A percentile compares a stretch with the other conserved stretches of the same genome.
phyloP scores from a whole-genome alignment of 768 basidiomycete genomes.

The Suillus ampliporus region DNA sequence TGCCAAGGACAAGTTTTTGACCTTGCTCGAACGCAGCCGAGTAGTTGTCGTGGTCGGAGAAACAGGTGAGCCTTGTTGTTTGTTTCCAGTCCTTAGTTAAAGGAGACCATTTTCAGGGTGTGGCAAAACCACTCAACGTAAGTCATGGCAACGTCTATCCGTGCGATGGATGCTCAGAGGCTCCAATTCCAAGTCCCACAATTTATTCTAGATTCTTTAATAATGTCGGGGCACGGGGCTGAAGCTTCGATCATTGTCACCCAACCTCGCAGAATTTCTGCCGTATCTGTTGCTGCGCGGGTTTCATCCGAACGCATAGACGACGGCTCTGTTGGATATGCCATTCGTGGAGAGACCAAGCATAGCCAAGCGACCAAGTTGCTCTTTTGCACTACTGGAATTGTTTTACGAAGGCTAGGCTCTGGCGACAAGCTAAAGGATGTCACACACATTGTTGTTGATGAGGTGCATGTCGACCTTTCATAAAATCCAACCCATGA shows the following conservation, averaged over 20 bases:
- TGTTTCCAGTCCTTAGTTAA: slow-evolving; percentile 11
- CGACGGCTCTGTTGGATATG: slow-evolving; percentile 85
- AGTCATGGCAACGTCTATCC: slow-evolving; percentile 20
- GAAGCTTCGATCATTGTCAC: slow-evolving; percentile 81
- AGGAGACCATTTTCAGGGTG: slow-evolving; percentile 54
- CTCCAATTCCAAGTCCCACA: slow-evolving; percentile 69
- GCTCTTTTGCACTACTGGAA: slow-evolving; percentile 93
- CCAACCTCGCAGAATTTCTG: slow-evolving; percentile 88
- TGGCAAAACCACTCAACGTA: slow-evolving; percentile 91
- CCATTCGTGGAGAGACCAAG: slow-evolving; percentile 86
- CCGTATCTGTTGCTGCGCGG: slow-evolving; percentile 85
- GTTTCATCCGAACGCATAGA: slow-evolving; percentile 82
- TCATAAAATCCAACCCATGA: not conserved
- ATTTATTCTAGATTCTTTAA: slow-evolving; percentile 86
- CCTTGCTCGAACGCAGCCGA: slow-evolving; percentile 57
- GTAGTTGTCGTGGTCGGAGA: slow-evolving; percentile 91
- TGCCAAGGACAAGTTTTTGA: slow-evolving; percentile 66
- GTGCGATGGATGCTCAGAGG: slow-evolving; percentile 5
- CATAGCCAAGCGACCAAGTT: slow-evolving; percentile 70
- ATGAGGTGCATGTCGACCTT: slow-evolving; percentile 65
- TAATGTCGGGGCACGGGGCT: slow-evolving; percentile 62
- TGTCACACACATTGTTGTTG: slow-evolving; percentile 86
- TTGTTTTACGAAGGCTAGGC: slow-evolving; percentile 82
- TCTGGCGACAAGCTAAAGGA: slow-evolving; percentile 70
- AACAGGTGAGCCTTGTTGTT: slow-evolving; percentile 57